Percentiles rank a stretch among this genome's conserved stretches.
phyloP scores from a whole-genome alignment of 345 rosid genomes.

The Citropsis articulata region DNA sequence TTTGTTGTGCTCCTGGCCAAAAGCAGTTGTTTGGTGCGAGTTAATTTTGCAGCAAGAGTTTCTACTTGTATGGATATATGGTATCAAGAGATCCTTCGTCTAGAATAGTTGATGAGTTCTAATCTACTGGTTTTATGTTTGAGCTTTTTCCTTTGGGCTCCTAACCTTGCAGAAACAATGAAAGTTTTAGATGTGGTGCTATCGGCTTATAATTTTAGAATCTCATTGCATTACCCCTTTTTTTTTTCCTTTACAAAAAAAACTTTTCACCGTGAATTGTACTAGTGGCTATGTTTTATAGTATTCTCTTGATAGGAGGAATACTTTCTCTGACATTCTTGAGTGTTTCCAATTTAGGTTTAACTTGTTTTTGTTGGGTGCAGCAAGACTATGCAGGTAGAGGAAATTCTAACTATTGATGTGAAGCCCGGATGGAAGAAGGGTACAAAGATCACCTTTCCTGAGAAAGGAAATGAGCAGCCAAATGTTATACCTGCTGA shows the following conservation, averaged over 20 bases:
- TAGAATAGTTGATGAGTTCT: background rate
- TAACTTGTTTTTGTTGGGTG: slow-evolving; percentile 6
- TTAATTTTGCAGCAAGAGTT: background rate
- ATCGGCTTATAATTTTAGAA: background rate
- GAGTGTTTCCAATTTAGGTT: background rate
- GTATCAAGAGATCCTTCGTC: background rate
- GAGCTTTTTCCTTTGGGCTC: background rate
- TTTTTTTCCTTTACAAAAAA: no score
- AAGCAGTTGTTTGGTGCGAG: background rate
- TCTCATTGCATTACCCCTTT: background rate
- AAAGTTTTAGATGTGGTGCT: background rate
- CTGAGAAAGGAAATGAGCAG: slow-evolving; percentile 47
- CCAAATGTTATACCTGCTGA: slow-evolving; percentile 45
- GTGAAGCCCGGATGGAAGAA: slow-evolving; percentile 59
- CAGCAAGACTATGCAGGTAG: slow-evolving; percentile 34
- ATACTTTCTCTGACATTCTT: background rate
- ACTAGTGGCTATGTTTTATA: no score
- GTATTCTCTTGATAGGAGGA: background rate
- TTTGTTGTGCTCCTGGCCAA: background rate
- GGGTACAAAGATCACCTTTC: slow-evolving; percentile 55
- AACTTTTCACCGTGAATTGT: no score
- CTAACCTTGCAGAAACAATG: background rate
- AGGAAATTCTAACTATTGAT: slow-evolving; percentile 44
- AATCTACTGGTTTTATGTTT: background rate
- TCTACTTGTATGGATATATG: background rate